Evolutionary conservation across 177 flowering plant species (phyloP), one percentile per base, ranked within the genome.

Genomic region (Vitis hybrid): DNA sequence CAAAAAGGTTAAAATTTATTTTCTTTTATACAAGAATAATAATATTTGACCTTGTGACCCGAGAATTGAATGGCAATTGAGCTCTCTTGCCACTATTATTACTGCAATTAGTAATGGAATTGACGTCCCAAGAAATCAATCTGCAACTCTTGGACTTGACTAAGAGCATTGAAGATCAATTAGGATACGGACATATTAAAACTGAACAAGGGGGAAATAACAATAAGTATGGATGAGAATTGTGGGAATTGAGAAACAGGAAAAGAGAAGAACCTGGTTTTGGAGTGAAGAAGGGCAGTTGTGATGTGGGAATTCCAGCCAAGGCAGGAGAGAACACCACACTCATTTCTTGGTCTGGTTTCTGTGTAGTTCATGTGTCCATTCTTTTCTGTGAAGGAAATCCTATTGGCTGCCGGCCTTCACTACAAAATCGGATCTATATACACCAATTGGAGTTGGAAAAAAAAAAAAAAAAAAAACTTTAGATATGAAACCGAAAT

Each of bases 111-210:
- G 11, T 51, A 39, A 19, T 6, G 6, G 34, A 26, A 11, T 48
- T 11, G 1, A 19, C 32, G 4, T 55, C 15, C 11, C 54, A 2
- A 57, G 34, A 11, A 51, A 51, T 55, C 60, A 51, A 62, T 65
- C 76, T 62, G 68, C 68, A 57, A 34, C 19, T 30, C 13, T 51
- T 71, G 60, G 62, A 50, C 54, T 51, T 62, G n/a, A 60, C 80
- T 78, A 64, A 48, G 26, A 74, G 15, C 19, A 52, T 66, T 18
- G 60, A 65, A 21, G 11, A 18, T 15, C 19, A 2, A 62, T 21
- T 39, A 23, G 54, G 17, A 54, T 54, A 54, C 14, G 14, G 4
- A 54, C 11, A 13, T 11, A 54, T 2, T 54, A 14, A 54, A 54
- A 2, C 2, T 23, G 23, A 23, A 23, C 23, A 23, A 23, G 23